phyloP scores from a whole-genome alignment of 202 grass and related monocot species.

The Thinopyrum obtusiflorum region DNA sequence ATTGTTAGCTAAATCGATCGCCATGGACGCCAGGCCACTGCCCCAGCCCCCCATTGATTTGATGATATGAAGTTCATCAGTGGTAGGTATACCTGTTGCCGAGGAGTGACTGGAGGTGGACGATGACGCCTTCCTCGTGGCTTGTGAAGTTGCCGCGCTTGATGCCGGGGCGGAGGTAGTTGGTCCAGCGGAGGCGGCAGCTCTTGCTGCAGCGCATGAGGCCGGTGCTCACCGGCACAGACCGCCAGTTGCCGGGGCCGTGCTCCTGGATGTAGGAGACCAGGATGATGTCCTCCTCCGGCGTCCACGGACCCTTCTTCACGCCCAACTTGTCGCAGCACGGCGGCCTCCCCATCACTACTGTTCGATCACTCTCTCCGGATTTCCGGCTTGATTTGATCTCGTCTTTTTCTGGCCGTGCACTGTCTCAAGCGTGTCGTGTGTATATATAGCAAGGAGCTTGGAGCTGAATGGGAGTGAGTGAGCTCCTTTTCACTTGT shows the following conservation, averaged over 20 bases:
- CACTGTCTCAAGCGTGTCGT: neutral
- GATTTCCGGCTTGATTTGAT: neutral
- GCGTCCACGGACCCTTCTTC: conserved; percentile 95
- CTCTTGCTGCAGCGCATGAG: conserved; percentile 95
- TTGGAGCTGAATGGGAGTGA: conserved; percentile 30
- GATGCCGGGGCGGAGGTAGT: conserved; percentile 91
- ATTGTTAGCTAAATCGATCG: neutral
- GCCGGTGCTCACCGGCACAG: conserved; percentile 69
- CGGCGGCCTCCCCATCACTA: conserved; percentile 68
- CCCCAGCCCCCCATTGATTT: no score
- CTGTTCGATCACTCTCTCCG: neutral
- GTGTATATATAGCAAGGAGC: conserved; percentile 5
- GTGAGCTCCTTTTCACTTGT: conserved; percentile 40
- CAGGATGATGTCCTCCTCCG: conserved; percentile 89
- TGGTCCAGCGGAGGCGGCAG: conserved; percentile 90
- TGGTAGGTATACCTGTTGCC: conserved; percentile 62
- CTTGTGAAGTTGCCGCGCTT: conserved; percentile 75
- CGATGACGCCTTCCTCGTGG: conserved; percentile 78
- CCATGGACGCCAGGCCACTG: neutral
- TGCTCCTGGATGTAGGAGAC: conserved; percentile 87
- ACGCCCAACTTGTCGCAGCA: conserved; percentile 80
- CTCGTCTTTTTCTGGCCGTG: neutral
- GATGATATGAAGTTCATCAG: no score
- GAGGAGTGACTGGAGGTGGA: conserved; percentile 82
- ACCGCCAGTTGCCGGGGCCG: conserved; percentile 84